Base-by-base conservation (phyloP, 2,329 filamentous ascomycete genomes). In the Emergomyces pasteurianus region DNA sequence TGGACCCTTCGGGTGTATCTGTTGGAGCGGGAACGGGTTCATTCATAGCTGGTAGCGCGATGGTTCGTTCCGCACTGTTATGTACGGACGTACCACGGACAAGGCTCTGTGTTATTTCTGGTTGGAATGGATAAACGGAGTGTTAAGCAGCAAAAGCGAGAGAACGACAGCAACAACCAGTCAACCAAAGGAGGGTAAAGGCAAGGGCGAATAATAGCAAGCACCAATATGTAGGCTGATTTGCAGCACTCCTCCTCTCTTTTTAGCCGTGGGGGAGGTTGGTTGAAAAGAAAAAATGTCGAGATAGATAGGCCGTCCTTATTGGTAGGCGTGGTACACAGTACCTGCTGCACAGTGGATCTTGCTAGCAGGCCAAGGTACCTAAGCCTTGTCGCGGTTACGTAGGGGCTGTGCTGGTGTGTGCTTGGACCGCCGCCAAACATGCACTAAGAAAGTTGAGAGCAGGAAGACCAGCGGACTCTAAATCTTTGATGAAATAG, bases 1-100 rank as follows among this genome's bases (percentile, higher is more conserved):
- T 53, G 31, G 61, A 62, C 16, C 55, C 61, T 28, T 62, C 61
- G 36, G 61, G 58, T 5, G 61, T 62, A 10, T 60, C 54, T 23
- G 61, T 62, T 31, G 21, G 46, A 50, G 34, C 53, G 36, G 61
- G 58, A 26, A 54, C 54, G 28, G 38, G 16, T 12, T 62, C 61
- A 26, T 59, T 56, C 61, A 62, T 62, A 31, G 36, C 18, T 58
- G 40, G 49, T 10, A 40, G 52, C 10, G 58, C 38, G 49, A 60
- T 47, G 38, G 31, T 42, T 36, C 43, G 31, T 42, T 36, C 43
- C 38, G 38, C 47, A 46, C 23, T 54, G 18, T 23, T 38, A 34
- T 34, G 49, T 36, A 31, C 31, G n/a, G n/a, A 31, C 7, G 31
- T 31, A 40, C 52, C 31, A 54, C 31, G 31, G 31, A 23, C 31